Conservation (phyloP, 345 rosid genomes). For the Eutrema japonicum region DNA sequence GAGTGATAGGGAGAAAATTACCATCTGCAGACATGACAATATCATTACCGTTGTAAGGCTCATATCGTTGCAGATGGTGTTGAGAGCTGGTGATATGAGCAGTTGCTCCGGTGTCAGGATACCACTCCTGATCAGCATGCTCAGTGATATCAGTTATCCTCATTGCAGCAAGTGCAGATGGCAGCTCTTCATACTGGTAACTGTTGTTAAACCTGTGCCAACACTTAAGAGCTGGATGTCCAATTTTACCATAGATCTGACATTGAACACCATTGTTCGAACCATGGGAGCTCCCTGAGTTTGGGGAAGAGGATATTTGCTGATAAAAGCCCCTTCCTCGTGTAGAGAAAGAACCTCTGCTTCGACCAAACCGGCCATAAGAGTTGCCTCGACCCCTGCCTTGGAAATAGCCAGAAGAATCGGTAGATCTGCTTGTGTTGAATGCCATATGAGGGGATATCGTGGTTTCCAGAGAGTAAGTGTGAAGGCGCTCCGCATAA, state of each 20-base stretch:
- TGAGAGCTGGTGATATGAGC: not conserved
- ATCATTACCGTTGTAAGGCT: not conserved
- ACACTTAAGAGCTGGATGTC: not conserved
- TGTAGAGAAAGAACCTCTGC: too few species aligned
- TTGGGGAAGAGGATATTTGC: too few species aligned
- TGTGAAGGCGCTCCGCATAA: not conserved
- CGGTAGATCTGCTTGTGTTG: too few species aligned
- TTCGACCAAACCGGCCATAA: too few species aligned
- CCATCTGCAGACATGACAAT: not conserved
- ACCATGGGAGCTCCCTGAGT: too few species aligned
- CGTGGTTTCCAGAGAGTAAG: too few species aligned
- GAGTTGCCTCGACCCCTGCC: too few species aligned
- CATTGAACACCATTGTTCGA: not conserved
- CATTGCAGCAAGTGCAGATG: not conserved
- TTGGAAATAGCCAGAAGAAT: too few species aligned
- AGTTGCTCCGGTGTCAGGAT: not conserved
- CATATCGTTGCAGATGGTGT: not conserved
- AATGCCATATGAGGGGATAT: too few species aligned
- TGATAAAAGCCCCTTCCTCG: too few species aligned
- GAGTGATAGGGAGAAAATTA: too few species aligned
- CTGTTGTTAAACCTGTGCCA: not conserved
- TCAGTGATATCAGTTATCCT: not conserved
- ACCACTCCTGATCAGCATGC: not conserved
- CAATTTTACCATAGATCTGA: not conserved
- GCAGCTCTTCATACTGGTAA: not conserved